Percentiles rank a stretch among this genome's conserved stretches.
Evolutionary conservation across 2,329 filamentous ascomycete genomes (phyloP).

Genomic region (Reticulascus tulasneorum): DNA sequence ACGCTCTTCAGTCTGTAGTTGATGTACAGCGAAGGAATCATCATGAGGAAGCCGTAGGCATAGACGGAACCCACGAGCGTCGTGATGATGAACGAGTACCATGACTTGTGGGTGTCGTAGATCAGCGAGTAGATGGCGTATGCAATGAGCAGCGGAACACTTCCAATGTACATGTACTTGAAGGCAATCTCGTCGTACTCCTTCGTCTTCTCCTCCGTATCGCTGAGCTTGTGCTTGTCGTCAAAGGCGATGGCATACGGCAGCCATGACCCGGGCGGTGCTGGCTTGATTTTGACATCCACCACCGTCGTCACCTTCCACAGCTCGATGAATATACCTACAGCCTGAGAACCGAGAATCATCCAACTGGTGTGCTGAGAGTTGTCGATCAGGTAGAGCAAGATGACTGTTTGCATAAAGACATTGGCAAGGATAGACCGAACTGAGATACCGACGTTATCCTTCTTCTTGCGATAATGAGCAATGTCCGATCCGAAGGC

Average conservation of each 20-base stretch:
- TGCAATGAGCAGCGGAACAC: conserved; percentile 81
- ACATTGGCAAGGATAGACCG: conserved; percentile 95
- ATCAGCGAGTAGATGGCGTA: conserved; percentile 89
- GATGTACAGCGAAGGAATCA: conserved; percentile 96
- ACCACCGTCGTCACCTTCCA: conserved; percentile 99
- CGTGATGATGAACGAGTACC: conserved; percentile 94
- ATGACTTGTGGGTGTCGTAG: conserved; percentile 95
- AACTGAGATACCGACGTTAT: conserved; percentile 93
- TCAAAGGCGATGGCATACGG: conserved; percentile 84
- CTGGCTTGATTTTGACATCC: conserved; percentile 74
- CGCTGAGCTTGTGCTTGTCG: conserved; percentile 93
- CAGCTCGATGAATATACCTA: conserved; percentile 65
- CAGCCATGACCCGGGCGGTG: conserved; percentile 63
- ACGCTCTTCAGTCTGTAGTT: conserved; percentile 96
- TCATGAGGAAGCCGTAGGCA: conserved; percentile 98
- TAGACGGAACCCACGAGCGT: conserved; percentile 96
- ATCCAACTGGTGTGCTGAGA: conserved; percentile 98
- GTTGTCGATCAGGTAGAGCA: conserved; percentile 95
- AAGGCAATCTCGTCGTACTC: conserved; percentile 98
- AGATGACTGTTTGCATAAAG: conserved; percentile 94
- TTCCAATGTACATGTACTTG: conserved; percentile 90
- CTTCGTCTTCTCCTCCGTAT: conserved; percentile 96
- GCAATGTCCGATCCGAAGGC: conserved; percentile 97
- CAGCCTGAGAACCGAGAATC: conserved; percentile 90
- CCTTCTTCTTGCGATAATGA: conserved; percentile 99